Conservation (phyloP, 2,329 filamentous ascomycete species). For the Gliomastix tumulicola region DNA sequence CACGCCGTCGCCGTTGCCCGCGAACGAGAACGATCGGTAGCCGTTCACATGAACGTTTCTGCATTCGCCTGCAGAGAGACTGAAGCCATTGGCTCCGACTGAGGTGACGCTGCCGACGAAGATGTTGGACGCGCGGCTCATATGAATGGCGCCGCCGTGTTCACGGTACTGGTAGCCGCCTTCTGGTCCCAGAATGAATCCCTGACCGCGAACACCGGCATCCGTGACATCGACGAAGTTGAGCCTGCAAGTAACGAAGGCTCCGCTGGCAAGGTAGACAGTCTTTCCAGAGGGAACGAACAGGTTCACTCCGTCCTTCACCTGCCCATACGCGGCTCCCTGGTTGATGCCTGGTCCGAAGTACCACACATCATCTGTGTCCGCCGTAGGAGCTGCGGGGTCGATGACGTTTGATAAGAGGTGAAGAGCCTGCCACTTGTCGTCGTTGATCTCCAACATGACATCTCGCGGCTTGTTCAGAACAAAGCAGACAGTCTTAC, state of each 20-base stretch:
- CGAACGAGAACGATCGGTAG: slow-evolving; percentile 11
- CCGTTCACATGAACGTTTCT: slow-evolving; percentile 10
- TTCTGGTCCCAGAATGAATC: slow-evolving; percentile 10
- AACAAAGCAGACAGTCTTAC: background rate
- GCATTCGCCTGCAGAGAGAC: slow-evolving; percentile 10
- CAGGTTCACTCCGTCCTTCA: slow-evolving; percentile 7
- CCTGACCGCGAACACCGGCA: slow-evolving; percentile 12
- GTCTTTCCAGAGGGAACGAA: slow-evolving; percentile 8
- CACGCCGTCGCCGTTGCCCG: slow-evolving; percentile 15
- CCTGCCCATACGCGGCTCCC: slow-evolving; percentile 8
- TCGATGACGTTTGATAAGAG: slow-evolving; percentile 14
- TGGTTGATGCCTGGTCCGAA: slow-evolving; percentile 16
- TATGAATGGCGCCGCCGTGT: background rate
- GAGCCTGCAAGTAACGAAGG: slow-evolving; percentile 10
- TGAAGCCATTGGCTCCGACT: slow-evolving; percentile 9
- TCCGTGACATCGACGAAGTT: slow-evolving; percentile 9
- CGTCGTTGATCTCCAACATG: slow-evolving; percentile 14
- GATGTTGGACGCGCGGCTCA: slow-evolving; percentile 2
- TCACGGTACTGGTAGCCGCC: background rate
- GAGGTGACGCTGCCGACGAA: slow-evolving; percentile 12
- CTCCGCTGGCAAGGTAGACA: slow-evolving; percentile 9
- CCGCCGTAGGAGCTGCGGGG: slow-evolving; percentile 6
- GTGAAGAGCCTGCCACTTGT: slow-evolving; percentile 17
- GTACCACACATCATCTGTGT: slow-evolving; percentile 10
- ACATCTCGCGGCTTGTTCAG: slow-evolving; percentile 5